Evolutionary conservation across 2,329 filamentous ascomycete genomes (phyloP), one percentile per base, ranked within the genome.

Genomic region (Colletotrichum plurivorum): DNA sequence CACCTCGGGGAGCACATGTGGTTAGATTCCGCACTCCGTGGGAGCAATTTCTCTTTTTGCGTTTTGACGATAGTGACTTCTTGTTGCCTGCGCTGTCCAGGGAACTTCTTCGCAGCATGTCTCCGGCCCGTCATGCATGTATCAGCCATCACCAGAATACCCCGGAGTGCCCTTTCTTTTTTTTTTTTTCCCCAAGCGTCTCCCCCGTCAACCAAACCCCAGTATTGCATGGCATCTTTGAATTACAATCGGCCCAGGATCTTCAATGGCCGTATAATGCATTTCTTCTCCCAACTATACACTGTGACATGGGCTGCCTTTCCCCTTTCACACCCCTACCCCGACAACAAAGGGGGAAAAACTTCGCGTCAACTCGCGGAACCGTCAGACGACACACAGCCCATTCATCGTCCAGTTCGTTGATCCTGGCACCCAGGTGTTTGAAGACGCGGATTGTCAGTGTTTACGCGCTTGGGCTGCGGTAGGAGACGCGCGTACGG

Each of bases 1-100:
- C 67, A 69, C 67, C 51, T 63, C 62, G 67, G 67, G 67, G 67
- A 69, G 67, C 16, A 1, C 1, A 20, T 13, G 62, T 67, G 67
- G 67, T 67, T 69, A 15, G 8, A 67, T 13, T 16, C 67, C 67
- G 31, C 62, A 3, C 2, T 22, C 2, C 2, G 2, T 1, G 9
- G 3, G 8, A 0, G 7, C 1, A n/a, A 16, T 16, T 22, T 43
- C 12, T 43, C 41, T 54, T 60, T 20, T 36, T 8, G 9, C 5
- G 39, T 36, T 36, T 36, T 36, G 2, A 36, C 31, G 10, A 10
- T 10, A n/a, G 41, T 31, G 12, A 9, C 7, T 31, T 36, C 31
- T 8, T 56, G 46, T 20, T 22, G 51, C 8, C 20, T 41, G 25
- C 10, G 15, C 22, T 25, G 5, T 16, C 41, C 10, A 5, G 39